These are phyloP conservation scores for Cornus kousa DNA, from an alignment of 148 eudicot genomes.

Conservation along the genomic window DNA sequence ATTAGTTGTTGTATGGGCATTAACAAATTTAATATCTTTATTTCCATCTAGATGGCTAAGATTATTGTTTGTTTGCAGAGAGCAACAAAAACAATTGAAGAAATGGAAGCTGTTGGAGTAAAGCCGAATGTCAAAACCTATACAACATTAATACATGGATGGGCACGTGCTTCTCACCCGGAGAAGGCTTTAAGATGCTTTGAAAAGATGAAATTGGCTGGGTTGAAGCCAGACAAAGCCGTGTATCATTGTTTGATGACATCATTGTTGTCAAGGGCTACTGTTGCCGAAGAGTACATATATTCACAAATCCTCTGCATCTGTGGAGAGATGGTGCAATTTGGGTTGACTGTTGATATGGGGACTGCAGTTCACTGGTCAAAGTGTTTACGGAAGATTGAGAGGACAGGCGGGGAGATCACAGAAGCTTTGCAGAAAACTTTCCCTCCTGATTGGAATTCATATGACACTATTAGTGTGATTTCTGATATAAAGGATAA, in stretches of 20 bases:
- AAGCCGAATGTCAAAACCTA: conserved; percentile 84
- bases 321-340: conserved; percentile 74
- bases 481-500: conserved; percentile 23
- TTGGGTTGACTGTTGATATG: conserved; percentile 81
- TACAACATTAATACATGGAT: conserved; percentile 87
- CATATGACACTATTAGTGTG: conserved; percentile 28
- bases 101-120: conserved; percentile 80
- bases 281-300: conserved; percentile 81
- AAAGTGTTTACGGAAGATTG: conserved; percentile 79
- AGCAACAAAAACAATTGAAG: conserved; percentile 66
- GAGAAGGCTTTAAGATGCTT: conserved; percentile 87
- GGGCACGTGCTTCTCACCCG: conserved; percentile 93
- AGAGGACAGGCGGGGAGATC: conserved; percentile 73
- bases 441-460: conserved; percentile 94
- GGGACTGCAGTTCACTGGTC: conserved; percentile 98
- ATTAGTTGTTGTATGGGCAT: neutral
- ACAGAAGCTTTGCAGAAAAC: conserved; percentile 95
- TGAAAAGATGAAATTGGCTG: conserved; percentile 68
- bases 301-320: conserved; percentile 60
- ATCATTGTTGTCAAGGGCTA: conserved; percentile 81
- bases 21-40: neutral
- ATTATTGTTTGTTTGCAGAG: conserved; percentile 35
- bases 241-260: conserved; percentile 95
- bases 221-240: conserved; percentile 83
- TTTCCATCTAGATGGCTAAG: neutral